These are phyloP conservation scores for Acanthamoeba royreba DNA, from an alignment of 208 protist species.

Conservation along the genomic window DNA sequence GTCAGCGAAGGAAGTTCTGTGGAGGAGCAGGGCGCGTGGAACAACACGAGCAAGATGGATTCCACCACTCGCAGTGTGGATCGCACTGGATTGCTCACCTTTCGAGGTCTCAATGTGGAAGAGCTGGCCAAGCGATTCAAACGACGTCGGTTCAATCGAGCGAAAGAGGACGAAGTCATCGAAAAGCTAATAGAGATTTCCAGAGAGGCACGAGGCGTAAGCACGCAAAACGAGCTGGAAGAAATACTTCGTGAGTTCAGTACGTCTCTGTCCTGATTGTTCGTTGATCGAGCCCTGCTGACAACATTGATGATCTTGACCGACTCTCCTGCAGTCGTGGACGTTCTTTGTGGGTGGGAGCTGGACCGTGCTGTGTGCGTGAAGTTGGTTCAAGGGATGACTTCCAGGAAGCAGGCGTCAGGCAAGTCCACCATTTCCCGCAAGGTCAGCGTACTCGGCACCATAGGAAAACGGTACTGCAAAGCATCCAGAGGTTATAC, in stretches of 20 bases:
- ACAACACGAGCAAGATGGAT: neutral
- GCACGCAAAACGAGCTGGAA: neutral
- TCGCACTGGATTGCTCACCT: neutral
- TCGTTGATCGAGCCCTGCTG: no score
- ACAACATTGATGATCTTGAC: no score
- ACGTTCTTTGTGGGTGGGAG: neutral
- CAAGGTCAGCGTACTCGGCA: neutral
- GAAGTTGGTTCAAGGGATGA: neutral
- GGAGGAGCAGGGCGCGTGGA: neutral
- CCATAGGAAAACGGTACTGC: neutral
- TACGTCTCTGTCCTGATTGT: no score
- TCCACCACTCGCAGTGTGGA: neutral
- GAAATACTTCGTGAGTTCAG: neutral
- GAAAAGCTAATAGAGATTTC: neutral
- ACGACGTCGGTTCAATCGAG: neutral
- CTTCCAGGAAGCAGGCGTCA: neutral
- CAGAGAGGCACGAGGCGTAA: neutral
- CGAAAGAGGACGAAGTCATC: slow-evolving; percentile 17
- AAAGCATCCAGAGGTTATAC: no score
- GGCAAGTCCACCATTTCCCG: neutral
- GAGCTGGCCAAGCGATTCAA: slow-evolving; percentile 23
- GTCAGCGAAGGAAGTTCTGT: neutral
- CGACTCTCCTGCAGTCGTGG: neutral
- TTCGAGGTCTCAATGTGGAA: neutral
- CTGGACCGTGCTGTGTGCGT: neutral